phyloP scores from a whole-genome alignment of 331 rosid genomes.

The Quercus lobata region DNA sequence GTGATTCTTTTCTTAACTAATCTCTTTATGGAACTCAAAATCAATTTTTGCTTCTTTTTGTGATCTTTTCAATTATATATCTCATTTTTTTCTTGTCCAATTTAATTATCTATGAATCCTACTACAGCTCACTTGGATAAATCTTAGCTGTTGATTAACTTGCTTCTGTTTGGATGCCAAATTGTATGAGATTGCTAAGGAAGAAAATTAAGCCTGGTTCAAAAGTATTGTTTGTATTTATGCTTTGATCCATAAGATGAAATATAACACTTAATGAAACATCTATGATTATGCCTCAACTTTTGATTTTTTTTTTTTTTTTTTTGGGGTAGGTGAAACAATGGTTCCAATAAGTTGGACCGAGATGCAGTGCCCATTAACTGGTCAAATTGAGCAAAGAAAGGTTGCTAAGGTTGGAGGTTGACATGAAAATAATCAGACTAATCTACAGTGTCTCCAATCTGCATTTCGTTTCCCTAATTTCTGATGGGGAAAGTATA shows the following conservation, averaged over 20 bases:
- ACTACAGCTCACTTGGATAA: neutral
- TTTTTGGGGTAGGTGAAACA: conserved; percentile 73
- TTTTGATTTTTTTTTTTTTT: conserved; percentile 16
- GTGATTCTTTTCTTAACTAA: neutral
- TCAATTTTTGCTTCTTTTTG: neutral
- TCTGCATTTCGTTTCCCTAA: neutral
- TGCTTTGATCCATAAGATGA: neutral
- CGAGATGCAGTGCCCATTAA: conserved; percentile 90
- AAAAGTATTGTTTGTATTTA: neutral
- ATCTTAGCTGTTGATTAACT: neutral
- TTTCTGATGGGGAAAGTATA: neutral
- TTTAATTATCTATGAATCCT: neutral
- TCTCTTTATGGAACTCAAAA: neutral
- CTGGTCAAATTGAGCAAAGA: conserved; percentile 83
- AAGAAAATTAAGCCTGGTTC: neutral
- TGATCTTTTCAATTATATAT: neutral
- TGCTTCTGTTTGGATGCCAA: neutral
- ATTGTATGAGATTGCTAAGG: neutral
- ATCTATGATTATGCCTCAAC: conserved; percentile 11
- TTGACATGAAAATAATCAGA: conserved; percentile 23
- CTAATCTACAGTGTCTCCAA: neutral
- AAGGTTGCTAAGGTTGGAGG: conserved; percentile 84
- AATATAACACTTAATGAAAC: neutral
- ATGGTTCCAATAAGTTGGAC: conserved; percentile 97
- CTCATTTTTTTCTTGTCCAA: neutral